Evolutionary conservation across 768 basidiomycete species (phyloP), one percentile per base, ranked within the genome.

Genomic region (Scleroderma citrinum): DNA sequence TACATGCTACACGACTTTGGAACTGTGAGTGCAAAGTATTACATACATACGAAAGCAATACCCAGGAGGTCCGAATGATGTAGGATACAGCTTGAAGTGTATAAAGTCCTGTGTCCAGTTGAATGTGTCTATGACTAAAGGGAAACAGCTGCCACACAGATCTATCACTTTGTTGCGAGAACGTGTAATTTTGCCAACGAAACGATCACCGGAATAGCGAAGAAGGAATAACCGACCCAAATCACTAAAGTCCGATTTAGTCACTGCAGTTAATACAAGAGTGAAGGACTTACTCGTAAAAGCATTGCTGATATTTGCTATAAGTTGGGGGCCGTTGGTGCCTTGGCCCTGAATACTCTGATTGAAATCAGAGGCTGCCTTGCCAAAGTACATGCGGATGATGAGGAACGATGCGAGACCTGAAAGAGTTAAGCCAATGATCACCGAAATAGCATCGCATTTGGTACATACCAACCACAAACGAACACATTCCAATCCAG

Each of bases 281-380:
- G 30, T 13, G 52, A 34, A 23, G 34, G 13, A 76, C 83, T 59
- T 53, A 90, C 87, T 86, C 38, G 80, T 83, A 54, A 89, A 90
- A 7, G 78, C 86, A 56, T 86, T 88, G 52, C 83, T 76, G n/a
- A 71, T 70, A 11, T 69, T 62, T 24, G 88, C 87, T 38, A 80
- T 68, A 38, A 90, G 70, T 30, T 78, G 68, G 2, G 84, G 83
- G 5, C 76, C 82, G 48, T 74, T 67, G 3, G 60, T 51, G 19
- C 81, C 83, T 51, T 76, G 75, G 8, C 74, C 62, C 21, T 69
- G 53, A 45, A 90, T 81, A 45, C 72, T 78, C 38, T 69, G 59
- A 61, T 91, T 91, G 68, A 91, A 90, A 59, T 88, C 87, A 46
- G 82, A 76, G 0, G 83, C 80, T 2, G 86, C 81, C 64, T 89